Evolutionary conservation across 257 asterid genomes (phyloP).

Genomic region (Echium plantagineum): DNA sequence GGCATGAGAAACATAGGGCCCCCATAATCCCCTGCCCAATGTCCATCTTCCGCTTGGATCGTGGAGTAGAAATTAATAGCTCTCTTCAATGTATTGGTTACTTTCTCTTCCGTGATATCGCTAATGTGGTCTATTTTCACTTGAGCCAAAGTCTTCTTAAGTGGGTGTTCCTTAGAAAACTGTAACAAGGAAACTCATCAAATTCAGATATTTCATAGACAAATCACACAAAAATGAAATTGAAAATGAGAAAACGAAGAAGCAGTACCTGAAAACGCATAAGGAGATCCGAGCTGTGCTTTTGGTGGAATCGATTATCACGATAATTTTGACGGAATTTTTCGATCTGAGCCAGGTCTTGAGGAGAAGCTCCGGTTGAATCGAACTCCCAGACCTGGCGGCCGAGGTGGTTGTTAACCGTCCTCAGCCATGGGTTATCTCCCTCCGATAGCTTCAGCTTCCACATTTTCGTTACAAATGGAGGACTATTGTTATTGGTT

Average conservation of each 20-base stretch:
- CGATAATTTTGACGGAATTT: slow-evolving; percentile 46
- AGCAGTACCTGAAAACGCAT: slow-evolving; percentile 96
- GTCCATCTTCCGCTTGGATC: slow-evolving; percentile 83
- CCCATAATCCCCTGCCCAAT: slow-evolving; percentile 98
- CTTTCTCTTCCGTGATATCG: slow-evolving; percentile 74
- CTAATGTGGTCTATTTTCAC: slow-evolving; percentile 54
- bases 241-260: too few relatives aligned
- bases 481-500: background rate
- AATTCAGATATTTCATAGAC: background rate
- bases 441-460: slow-evolving; percentile 79
- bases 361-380: slow-evolving; percentile 48
- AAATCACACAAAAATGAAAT: background rate
- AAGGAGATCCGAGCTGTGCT: slow-evolving; percentile 77
- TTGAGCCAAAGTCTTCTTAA: slow-evolving; percentile 37
- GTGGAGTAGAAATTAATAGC: slow-evolving; percentile 73
- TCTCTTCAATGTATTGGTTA: slow-evolving; percentile 61
- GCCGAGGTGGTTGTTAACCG: slow-evolving; percentile 60
- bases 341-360: slow-evolving; percentile 68
- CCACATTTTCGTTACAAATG: slow-evolving; percentile 65
- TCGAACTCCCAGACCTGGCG: slow-evolving; percentile 87
- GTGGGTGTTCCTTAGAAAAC: slow-evolving; percentile 79
- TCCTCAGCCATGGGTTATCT: slow-evolving; percentile 78
- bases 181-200: slow-evolving; percentile 15
- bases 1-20: slow-evolving; percentile 98
- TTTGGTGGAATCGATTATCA: slow-evolving; percentile 54